A percentile compares a stretch with the other conserved stretches of the same genome.
These are phyloP conservation scores for Wickerhamomyces bovis DNA, from an alignment of 805 yeast genomes.

Conservation along the genomic window DNA sequence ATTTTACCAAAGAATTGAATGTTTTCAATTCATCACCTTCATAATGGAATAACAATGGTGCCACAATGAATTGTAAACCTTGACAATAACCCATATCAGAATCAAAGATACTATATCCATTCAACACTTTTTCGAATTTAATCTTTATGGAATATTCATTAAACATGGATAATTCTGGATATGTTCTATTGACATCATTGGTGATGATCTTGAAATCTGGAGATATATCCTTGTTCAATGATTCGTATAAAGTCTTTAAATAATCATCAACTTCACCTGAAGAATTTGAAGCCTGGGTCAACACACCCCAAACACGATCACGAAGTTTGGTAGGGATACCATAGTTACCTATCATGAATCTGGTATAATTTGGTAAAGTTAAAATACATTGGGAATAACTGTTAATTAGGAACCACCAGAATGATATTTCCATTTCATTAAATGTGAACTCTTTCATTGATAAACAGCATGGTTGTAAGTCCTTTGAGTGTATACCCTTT, in stretches of 20 bases:
- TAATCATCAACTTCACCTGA: conserved; percentile 14
- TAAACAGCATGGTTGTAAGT: conserved; percentile 19
- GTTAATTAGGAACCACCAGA: conserved; percentile 39
- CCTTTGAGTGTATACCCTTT: conserved; percentile 4
- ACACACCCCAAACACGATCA: conserved; percentile 36
- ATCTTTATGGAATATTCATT: conserved; percentile 32
- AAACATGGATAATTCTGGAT: conserved; percentile 48
- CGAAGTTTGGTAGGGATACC: conserved; percentile 42
- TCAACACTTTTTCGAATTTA: conserved; percentile 46
- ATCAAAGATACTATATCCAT: conserved; percentile 60
- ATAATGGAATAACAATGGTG: conserved; percentile 45
- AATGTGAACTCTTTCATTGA: conserved; percentile 8
- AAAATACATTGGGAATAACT: conserved; percentile 39
- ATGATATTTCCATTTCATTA: conserved; percentile 30
- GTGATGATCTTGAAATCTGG: conserved; percentile 40
- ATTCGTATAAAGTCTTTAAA: conserved; percentile 28
- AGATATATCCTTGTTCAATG: conserved; percentile 35
- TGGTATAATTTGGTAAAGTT: conserved; percentile 42
- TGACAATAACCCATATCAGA: conserved; percentile 65
- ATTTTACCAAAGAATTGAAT: conserved; percentile 46
- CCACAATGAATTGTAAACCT: conserved; percentile 58
- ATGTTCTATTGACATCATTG: conserved; percentile 56
- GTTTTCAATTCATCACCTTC: conserved; percentile 29
- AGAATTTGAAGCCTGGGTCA: conserved; percentile 19
- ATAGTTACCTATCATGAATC: conserved; percentile 33